Base-by-base conservation (phyloP, 2,329 filamentous ascomycete species). In the Stachybotrys echinatus region DNA sequence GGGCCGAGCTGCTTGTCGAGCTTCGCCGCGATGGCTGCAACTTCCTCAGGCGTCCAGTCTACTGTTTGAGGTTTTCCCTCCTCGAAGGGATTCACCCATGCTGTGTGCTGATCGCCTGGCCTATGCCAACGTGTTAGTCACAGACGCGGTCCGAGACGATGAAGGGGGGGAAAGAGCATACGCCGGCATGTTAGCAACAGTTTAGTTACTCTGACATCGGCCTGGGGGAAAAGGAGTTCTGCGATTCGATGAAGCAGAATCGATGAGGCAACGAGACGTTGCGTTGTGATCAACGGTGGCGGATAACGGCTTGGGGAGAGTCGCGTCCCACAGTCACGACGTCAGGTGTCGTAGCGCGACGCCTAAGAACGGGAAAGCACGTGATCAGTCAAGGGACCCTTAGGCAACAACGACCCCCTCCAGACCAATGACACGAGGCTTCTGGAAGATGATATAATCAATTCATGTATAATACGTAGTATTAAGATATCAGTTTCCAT, bases 1-100 rank as follows among this genome's bases (percentile, higher is more conserved):
- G 94, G 94, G 0, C 94, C 94, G 12, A 99, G 82, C 65, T 96
- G 92, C 64, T 92, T 95, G 64, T 97, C 89, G 23, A 99, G 81
- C 27, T 89, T 85, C 56, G 83, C 83, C 63, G 96, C 88, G 14
- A 99, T 76, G 0, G 89, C 92, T 20, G 91, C 91, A 51, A 96
- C 92, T 65, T 99, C 87, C 58, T 83, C 77, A n/a, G 92, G 90
- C 1, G 91, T 95, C 73, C 89, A 99, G 64, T 88, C 83, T 48
- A 81, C 85, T 23, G 96, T 79, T 40, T 81, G 82, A 46, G 79
- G 81, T 63, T 78, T 79, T 2, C 73, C 67, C 58, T 92, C 87
- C 66, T 89, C 85, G 68, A 94, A 99, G 7, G 92, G 92, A 63
- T 96, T 97, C 61, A 72, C 68, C 62, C 81, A 76, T 54, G 64